Evolutionary conservation across 2,329 filamentous ascomycete species (phyloP).

Genomic region (Metarhizium anisopliae): DNA sequence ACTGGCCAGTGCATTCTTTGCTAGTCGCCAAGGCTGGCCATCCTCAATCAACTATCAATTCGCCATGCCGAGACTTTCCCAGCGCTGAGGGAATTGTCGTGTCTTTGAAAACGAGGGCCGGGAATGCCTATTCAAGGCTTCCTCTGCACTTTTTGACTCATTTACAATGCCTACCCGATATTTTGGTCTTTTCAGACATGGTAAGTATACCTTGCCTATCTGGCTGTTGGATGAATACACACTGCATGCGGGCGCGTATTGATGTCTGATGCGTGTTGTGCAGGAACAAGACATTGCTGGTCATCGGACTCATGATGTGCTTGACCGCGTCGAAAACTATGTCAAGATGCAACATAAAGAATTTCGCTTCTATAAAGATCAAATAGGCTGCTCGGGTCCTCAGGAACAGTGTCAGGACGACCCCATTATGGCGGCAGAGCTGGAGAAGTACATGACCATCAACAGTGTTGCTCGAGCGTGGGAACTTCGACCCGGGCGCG

Average conservation of each 20-base stretch:
- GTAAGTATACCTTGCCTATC: constrained; percentile 8
- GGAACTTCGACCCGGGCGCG: constrained; percentile 39
- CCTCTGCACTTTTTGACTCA: constrained; percentile 47
- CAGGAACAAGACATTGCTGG: constrained; percentile 41
- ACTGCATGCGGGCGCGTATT: not conserved
- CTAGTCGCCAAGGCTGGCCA: constrained; percentile 20
- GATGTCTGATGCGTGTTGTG: not conserved
- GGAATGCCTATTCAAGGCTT: constrained; percentile 43
- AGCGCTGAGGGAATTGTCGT: constrained; percentile 35
- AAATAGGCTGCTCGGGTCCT: constrained; percentile 35
- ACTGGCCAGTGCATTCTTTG: constrained; percentile 18
- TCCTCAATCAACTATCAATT: constrained; percentile 26
- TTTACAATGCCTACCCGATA: constrained; percentile 44
- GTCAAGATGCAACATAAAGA: constrained; percentile 30
- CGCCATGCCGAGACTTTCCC: constrained; percentile 32
- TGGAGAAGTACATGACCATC: constrained; percentile 55
- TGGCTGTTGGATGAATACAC: no score
- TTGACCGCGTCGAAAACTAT: constrained; percentile 28
- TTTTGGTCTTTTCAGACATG: constrained; percentile 49
- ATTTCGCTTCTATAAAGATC: constrained; percentile 36
- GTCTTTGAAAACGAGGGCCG: constrained; percentile 51
- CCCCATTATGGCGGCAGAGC: constrained; percentile 34
- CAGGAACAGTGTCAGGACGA: constrained; percentile 32
- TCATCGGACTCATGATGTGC: constrained; percentile 32
- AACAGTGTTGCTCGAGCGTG: constrained; percentile 49